Percentiles rank a stretch among this genome's conserved stretches.
These are phyloP conservation scores for Dissophora globulifera DNA, from an alignment of 192 early-diverging fungal genomes.

Conservation along the genomic window DNA sequence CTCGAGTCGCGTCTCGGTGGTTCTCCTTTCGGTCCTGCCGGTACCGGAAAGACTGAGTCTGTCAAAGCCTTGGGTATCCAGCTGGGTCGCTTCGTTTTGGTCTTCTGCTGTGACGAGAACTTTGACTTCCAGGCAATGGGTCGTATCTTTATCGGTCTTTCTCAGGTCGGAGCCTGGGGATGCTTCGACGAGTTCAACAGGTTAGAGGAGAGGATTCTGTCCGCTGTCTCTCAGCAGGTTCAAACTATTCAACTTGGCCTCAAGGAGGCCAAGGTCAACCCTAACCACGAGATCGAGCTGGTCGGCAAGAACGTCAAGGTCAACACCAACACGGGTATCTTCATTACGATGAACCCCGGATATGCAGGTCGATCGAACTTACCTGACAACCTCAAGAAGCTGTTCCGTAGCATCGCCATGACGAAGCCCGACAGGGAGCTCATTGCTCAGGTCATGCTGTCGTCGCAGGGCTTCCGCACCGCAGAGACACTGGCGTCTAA, in stretches of 20 bases:
- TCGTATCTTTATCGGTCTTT: constrained; percentile 98
- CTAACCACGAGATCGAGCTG: constrained; percentile 89
- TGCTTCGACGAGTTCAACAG: constrained; percentile 99
- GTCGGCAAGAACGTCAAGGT: constrained; percentile 89
- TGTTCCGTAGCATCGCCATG: constrained; percentile 99
- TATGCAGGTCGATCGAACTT: constrained; percentile 98
- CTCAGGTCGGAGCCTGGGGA: constrained; percentile 99
- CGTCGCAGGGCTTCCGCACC: constrained; percentile 98
- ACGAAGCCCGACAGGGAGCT: constrained; percentile 97
- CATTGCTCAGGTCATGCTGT: constrained; percentile 99
- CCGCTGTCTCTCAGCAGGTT: constrained; percentile 99
- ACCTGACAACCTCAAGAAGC: constrained; percentile 98
- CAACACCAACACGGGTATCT: constrained; percentile 92
- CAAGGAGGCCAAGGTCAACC: constrained; percentile 65
- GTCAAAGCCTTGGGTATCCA: constrained; percentile 97
- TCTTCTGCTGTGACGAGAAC: constrained; percentile 99
- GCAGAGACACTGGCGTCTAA: constrained; percentile 95
- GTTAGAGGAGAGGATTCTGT: constrained; percentile 96
- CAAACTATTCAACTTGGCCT: constrained; percentile 98
- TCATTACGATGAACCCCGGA: constrained; percentile 99
- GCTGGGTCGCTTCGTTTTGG: constrained; percentile 96
- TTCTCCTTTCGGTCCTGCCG: constrained; percentile 97
- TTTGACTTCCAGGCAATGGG: constrained; percentile 99
- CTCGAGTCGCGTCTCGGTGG: constrained; percentile 93
- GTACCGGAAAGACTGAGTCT: constrained; percentile 99